These are phyloP conservation scores for Emericellopsis cladophorae DNA, from an alignment of 2,329 filamentous ascomycete species.

Conservation along the genomic window DNA sequence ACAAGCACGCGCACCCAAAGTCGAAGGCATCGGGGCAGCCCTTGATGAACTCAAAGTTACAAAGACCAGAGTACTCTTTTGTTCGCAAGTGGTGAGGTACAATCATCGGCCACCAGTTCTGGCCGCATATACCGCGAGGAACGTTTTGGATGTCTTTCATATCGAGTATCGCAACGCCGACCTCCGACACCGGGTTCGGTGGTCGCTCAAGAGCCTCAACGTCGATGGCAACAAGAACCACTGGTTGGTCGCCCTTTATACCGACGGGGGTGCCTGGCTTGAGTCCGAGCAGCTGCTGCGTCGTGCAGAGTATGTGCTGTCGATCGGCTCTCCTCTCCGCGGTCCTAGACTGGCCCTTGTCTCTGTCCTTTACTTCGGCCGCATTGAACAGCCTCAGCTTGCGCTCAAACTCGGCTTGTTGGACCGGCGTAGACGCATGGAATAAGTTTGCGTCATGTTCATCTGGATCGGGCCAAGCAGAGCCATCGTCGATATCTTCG, in stretches of 20 bases:
- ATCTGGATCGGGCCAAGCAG: slow-evolving; percentile 20
- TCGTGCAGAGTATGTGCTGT: slow-evolving; percentile 46
- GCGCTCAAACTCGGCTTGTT: not conserved
- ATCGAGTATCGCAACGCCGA: slow-evolving; percentile 75
- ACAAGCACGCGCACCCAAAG: slow-evolving; percentile 51
- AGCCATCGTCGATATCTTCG: slow-evolving; percentile 22
- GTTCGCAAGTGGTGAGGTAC: slow-evolving; percentile 66
- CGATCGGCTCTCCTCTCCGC: slow-evolving; percentile 34
- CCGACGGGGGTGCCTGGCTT: not conserved
- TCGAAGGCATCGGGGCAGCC: slow-evolving; percentile 65
- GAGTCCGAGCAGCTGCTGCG: slow-evolving; percentile 61
- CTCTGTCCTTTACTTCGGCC: slow-evolving; percentile 6
- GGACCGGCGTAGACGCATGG: slow-evolving; percentile 9
- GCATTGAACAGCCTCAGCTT: not conserved
- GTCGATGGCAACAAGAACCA: slow-evolving; percentile 67
- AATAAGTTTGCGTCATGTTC: slow-evolving; percentile 19
- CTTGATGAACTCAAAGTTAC: slow-evolving; percentile 55
- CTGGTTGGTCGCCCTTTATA: slow-evolving; percentile 3
- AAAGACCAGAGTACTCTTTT: slow-evolving; percentile 49
- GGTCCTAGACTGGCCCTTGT: slow-evolving; percentile 23
- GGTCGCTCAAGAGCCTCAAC: slow-evolving; percentile 67
- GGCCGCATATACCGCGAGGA: slow-evolving; percentile 47
- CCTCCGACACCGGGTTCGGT: slow-evolving; percentile 61
- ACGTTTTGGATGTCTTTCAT: slow-evolving; percentile 40
- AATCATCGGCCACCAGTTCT: slow-evolving; percentile 56